Conservation (phyloP, 495 filamentous ascomycete species). For the Acidomyces sp. region DNA sequence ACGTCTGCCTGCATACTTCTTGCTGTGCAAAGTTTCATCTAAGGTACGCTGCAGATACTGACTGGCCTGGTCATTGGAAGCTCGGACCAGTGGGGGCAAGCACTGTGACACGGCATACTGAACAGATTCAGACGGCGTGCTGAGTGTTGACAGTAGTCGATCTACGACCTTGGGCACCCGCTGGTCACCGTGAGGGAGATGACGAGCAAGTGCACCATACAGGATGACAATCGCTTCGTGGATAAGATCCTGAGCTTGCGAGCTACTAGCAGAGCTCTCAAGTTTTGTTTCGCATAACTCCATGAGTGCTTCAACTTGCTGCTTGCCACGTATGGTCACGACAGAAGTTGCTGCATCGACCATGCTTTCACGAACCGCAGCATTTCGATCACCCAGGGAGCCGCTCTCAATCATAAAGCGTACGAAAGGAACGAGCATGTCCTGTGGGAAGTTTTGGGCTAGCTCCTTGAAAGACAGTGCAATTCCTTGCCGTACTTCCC, state of each 20-base stretch:
- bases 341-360: conserved; percentile 78
- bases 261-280: conserved; percentile 65
- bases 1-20: conserved; percentile 78
- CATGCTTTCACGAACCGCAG: conserved; percentile 71
- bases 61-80: conserved; percentile 58
- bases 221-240: conserved; percentile 96
- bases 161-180: conserved; percentile 77
- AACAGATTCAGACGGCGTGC: conserved; percentile 91
- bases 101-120: conserved; percentile 93
- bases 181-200: conserved; percentile 68
- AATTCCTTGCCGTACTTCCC: conserved; percentile 79
- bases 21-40: conserved; percentile 64
- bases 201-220: conserved; percentile 82
- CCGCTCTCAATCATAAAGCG: conserved; percentile 73
- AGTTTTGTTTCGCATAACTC: conserved; percentile 73
- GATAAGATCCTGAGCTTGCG: conserved; percentile 65
- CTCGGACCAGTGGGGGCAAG: conserved; percentile 73
- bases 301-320: conserved; percentile 81
- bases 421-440: conserved; percentile 61
- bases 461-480: conserved; percentile 76
- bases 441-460: conserved; percentile 50
- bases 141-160: conserved; percentile 68
- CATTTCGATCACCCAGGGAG: conserved; percentile 66
- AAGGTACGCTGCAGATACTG: conserved; percentile 71
- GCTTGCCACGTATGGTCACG: conserved; percentile 63